Base-by-base conservation (phyloP, 2,329 filamentous ascomycete genomes). In the Lecanicillium sp. region DNA sequence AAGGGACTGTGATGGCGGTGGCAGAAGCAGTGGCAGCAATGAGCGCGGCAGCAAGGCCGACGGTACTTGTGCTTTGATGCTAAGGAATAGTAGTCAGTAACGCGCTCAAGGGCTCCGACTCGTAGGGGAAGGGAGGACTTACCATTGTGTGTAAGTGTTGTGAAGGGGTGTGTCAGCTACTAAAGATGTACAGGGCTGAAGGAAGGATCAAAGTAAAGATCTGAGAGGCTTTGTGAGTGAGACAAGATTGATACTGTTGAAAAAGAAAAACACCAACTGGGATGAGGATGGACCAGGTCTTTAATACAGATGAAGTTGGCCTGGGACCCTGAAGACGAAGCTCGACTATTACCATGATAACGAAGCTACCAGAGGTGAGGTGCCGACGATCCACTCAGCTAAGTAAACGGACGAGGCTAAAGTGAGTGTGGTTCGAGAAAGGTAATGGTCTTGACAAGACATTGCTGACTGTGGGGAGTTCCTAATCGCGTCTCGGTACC, bases 401-500 rank as follows among this genome's bases (percentile, higher is more conserved):
- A 10, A 23, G 7, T 19, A 23, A 39, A 21, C 20, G 36, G 29
- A 26, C 5, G 44, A 47, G 29, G 36, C 36, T 41, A 35, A 41
- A 27, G 26, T 21, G 44, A 37, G 44, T 27, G 23, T 41, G 27
- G 36, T n/a, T n/a, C 17, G 44, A 26, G 35, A 14, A 21, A 20
- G 44, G 21, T 30, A 14, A 14, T 21, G 12, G 14, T 21, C 29
- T 9, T 26, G 37, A 40, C 27, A 19, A 47, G 37, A 26, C 26
- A 9, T 10, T 41, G 44, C 44, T 47, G 44, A 47, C 44, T 27
- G 27, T 19, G 36, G 15, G 44, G n/a, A n/a, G n/a, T n/a, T n/a
- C n/a, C n/a, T n/a, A n/a, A n/a, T n/a, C n/a, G n/a, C n/a, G n/a
- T n/a, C n/a, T n/a, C n/a, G n/a, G n/a, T n/a, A n/a, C n/a, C n/a